These are phyloP conservation scores for Phaeosphaeriaceae sp. DNA, from an alignment of 2,329 filamentous ascomycete species.

Conservation along the genomic window DNA sequence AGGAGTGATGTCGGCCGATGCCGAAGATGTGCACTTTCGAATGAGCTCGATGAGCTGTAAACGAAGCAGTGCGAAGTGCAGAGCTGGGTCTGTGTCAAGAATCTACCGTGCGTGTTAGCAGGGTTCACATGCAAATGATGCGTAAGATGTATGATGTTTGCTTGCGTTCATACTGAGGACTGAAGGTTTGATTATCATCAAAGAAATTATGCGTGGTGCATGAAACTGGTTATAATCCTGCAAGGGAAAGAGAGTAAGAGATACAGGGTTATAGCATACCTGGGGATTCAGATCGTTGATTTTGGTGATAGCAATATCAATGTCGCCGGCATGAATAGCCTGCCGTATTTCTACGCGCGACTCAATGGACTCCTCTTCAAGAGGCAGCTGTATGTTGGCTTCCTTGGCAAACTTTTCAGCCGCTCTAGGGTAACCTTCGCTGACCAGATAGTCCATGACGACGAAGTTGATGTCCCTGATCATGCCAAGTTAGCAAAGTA, in stretches of 20 bases:
- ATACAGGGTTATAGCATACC: conserved; percentile 64
- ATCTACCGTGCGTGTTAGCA: conserved; percentile 66
- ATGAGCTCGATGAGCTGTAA: conserved; percentile 96
- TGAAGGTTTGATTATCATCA: conserved; percentile 91
- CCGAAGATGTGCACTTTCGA: conserved; percentile 70
- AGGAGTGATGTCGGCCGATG: conserved; percentile 75
- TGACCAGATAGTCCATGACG: conserved; percentile 96
- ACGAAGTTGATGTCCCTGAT: conserved; percentile 90
- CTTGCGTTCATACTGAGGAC: conserved; percentile 78
- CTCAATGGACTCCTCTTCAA: conserved; percentile 75
- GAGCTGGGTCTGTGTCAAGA: conserved; percentile 77
- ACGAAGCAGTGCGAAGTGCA: conserved; percentile 89
- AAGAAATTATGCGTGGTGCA: conserved; percentile 99
- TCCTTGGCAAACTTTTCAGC: conserved; percentile 94
- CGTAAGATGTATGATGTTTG: conserved; percentile 9
- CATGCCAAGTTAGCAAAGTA: conserved; percentile 30
- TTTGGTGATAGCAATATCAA: conserved; percentile 82
- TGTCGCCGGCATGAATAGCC: conserved; percentile 83
- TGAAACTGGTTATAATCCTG: conserved; percentile 98
- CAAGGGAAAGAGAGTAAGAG: conserved; percentile 49
- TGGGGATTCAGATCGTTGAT: conserved; percentile 91
- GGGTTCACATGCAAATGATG: conserved; percentile 13
- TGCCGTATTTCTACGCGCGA: conserved; percentile 83
- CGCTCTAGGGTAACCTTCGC: conserved; percentile 91
- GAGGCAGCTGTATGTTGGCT: conserved; percentile 81